Evolutionary conservation across 1,284 basidiomycete species (phyloP).

Genomic region (Apiotrichum laibachii): DNA sequence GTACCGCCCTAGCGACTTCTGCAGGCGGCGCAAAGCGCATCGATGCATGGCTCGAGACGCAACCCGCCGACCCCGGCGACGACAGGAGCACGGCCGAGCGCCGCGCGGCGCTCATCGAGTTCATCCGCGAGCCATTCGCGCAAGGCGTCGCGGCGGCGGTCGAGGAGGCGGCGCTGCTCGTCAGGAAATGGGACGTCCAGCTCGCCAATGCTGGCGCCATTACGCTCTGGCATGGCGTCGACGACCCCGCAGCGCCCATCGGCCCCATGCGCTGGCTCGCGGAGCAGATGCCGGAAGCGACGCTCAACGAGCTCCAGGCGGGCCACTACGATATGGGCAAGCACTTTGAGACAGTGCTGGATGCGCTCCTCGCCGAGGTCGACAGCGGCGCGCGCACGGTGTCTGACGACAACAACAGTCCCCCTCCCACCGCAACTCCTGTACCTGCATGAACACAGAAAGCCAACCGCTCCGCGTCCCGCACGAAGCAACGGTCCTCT

Average conservation of each 20-base stretch:
- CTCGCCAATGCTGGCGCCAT: background rate
- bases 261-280: slow-evolving; percentile 8
- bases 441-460: no score
- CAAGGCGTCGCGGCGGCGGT: slow-evolving; percentile 5
- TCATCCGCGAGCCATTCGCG: slow-evolving; percentile 9
- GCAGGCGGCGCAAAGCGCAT: no score
- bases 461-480: no score
- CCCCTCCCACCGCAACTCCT: no score
- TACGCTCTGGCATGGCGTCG: slow-evolving; percentile 13
- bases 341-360: slow-evolving; percentile 1
- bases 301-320: slow-evolving; percentile 1
- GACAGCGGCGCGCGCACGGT: no score
- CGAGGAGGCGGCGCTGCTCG: slow-evolving; percentile 14
- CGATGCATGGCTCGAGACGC: no score
- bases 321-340: slow-evolving; percentile 14
- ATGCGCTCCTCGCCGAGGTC: background rate
- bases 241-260: slow-evolving; percentile 10
- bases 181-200: slow-evolving; percentile 10
- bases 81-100: background rate
- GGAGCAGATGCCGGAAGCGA: slow-evolving; percentile 6
- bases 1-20: no score
- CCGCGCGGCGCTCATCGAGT: background rate
- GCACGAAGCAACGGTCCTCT: no score
- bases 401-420: no score
- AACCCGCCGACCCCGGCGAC: background rate